Percentiles rank a stretch among this genome's conserved stretches.
Conservation (phyloP, 192 early-diverging fungal genomes). For the Coemansia erecta region DNA sequence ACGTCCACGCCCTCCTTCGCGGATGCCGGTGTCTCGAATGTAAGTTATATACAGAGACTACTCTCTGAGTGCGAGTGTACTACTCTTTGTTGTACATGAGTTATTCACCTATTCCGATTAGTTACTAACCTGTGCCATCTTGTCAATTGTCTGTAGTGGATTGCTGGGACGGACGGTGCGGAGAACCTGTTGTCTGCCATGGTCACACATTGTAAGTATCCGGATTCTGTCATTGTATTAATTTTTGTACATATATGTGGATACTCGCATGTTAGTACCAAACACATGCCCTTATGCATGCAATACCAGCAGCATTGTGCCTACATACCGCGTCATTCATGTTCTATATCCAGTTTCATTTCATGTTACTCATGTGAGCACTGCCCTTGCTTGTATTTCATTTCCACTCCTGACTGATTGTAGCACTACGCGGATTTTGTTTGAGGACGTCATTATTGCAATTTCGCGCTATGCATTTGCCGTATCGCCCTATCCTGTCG, state of each 20-base stretch:
- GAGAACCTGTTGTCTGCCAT: conserved; percentile 78
- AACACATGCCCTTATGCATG: not conserved
- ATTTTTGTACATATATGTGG: not conserved
- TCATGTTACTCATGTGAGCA: not conserved
- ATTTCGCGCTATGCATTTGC: conserved; percentile 86
- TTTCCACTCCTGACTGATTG: conserved; percentile 13
- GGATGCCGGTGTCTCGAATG: conserved; percentile 88
- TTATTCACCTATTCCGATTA: conserved; percentile 6
- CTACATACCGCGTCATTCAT: not conserved
- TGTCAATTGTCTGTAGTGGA: conserved; percentile 62
- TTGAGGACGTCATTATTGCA: conserved; percentile 79
- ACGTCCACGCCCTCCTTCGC: conserved; percentile 78
- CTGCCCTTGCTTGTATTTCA: conserved; percentile 1
- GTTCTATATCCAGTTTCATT: not conserved
- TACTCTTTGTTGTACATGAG: not conserved
- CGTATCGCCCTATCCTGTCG: conserved; percentile 76
- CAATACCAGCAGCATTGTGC: not conserved
- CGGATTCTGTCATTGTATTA: not conserved
- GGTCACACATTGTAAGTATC: conserved; percentile 72
- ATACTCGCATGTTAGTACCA: not conserved
- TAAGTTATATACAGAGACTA: conserved; percentile 15
- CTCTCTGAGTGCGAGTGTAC: not conserved
- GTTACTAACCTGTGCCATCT: conserved; percentile 2
- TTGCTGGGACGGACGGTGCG: conserved; percentile 83
- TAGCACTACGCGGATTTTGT: conserved; percentile 72